A percentile compares a stretch with the other conserved stretches of the same genome.
Conservation (phyloP, 257 asterid species). For the Petrea volubilis region DNA sequence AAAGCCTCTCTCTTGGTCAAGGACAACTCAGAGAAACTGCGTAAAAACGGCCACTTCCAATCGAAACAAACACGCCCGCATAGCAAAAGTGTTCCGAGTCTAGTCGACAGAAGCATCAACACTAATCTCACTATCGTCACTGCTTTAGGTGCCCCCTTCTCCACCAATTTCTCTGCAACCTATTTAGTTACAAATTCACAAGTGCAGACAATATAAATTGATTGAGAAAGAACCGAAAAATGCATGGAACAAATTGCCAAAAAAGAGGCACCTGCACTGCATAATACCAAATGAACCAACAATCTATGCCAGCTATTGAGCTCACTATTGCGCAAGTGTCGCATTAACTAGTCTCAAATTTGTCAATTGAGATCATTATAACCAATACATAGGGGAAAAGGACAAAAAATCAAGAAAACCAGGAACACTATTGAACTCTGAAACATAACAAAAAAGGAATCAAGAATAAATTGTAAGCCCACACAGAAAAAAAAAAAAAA, state of each 20-base stretch:
- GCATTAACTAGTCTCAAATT: too few relatives aligned
- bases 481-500: not conserved
- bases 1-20: slow-evolving; percentile 62
- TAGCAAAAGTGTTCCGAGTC: slow-evolving; percentile 76
- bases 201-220: not conserved
- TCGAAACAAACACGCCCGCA: slow-evolving; percentile 68
- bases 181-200: slow-evolving; percentile 20
- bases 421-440: not conserved
- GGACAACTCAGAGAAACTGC: slow-evolving; percentile 59
- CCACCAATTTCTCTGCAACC: slow-evolving; percentile 74
- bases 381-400: too few relatives aligned
- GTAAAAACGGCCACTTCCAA: slow-evolving; percentile 75
- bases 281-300: too few relatives aligned
- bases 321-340: too few relatives aligned
- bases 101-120: slow-evolving; percentile 54
- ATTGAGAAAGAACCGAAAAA: not conserved
- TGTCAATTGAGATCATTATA: too few relatives aligned
- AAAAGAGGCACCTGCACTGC: too few relatives aligned
- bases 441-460: not conserved
- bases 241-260: not conserved
- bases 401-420: not conserved
- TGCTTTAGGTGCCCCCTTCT: slow-evolving; percentile 51
- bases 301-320: too few relatives aligned
- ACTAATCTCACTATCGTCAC: slow-evolving; percentile 47
- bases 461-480: not conserved